Evolutionary conservation across 805 yeast species (phyloP).

Genomic region (Metschnikowia lochheadii): DNA sequence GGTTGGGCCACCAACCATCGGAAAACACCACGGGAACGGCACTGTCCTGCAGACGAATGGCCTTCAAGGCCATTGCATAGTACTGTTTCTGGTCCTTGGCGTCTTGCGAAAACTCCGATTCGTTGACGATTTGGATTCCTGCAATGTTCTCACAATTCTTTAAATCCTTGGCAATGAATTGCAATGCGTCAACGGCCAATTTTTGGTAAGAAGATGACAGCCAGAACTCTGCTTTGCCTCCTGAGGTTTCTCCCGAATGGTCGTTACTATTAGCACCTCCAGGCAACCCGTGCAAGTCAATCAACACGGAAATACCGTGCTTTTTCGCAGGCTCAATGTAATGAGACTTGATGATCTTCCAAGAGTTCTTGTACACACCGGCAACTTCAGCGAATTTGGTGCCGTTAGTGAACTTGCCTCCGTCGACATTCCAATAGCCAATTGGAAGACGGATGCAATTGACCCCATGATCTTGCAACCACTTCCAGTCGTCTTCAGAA

Average conservation of each 20-base stretch:
- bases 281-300: conserved; percentile 88
- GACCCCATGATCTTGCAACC: conserved; percentile 64
- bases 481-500: conserved; percentile 71
- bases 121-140: conserved; percentile 85
- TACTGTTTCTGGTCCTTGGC: conserved; percentile 52
- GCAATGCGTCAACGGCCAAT: conserved; percentile 47
- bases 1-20: conserved; percentile 91
- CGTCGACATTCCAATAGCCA: conserved; percentile 85
- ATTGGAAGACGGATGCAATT: conserved; percentile 81
- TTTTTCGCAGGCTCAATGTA: conserved; percentile 57
- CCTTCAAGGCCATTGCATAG: conserved; percentile 59
- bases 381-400: conserved; percentile 59
- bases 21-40: conserved; percentile 73
- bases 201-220: conserved; percentile 35
- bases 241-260: conserved; percentile 65
- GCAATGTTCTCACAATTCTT: conserved; percentile 58
- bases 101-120: conserved; percentile 60
- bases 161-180: conserved; percentile 61
- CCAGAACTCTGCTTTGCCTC: conserved; percentile 67
- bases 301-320: conserved; percentile 64
- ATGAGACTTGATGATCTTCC: conserved; percentile 54
- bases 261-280: conserved; percentile 87
- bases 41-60: conserved; percentile 53
- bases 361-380: conserved; percentile 65
- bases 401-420: conserved; percentile 52